Evolutionary conservation across 148 eudicot genomes (phyloP).

Genomic region (Rhododendron henanense): DNA sequence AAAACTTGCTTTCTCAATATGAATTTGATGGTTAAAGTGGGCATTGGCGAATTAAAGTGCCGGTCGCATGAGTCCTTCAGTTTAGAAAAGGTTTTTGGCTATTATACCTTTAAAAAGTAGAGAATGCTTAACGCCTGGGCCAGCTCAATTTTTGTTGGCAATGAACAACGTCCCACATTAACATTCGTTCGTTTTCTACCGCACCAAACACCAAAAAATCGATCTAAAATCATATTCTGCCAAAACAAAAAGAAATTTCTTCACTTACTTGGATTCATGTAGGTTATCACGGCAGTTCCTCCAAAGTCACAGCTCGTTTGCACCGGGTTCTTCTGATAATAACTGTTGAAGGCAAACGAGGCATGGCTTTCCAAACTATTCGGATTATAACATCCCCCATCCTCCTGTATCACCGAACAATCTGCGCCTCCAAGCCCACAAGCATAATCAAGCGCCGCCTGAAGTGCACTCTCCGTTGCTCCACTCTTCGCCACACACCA

Average conservation of each 20-base stretch:
- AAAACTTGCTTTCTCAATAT: neutral
- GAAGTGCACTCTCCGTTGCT: constrained; percentile 42
- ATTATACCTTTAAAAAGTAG: neutral
- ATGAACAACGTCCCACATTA: neutral
- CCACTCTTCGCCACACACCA: constrained; percentile 88
- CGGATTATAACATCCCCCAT: constrained; percentile 73
- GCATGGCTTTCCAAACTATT: constrained; percentile 69
- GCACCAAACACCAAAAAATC: neutral
- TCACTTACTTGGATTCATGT: constrained; percentile 78
- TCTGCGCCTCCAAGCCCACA: constrained; percentile 89
- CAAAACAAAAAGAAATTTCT: neutral
- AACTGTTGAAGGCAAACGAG: constrained; percentile 83
- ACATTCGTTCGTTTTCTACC: neutral
- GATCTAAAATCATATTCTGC: neutral
- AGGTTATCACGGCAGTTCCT: constrained; percentile 60
- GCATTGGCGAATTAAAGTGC: neutral
- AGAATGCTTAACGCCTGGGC: neutral
- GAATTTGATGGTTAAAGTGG: neutral
- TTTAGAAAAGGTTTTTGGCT: neutral
- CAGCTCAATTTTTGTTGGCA: neutral
- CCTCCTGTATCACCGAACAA: constrained; percentile 68
- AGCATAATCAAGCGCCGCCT: constrained; percentile 77
- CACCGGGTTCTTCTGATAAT: constrained; percentile 70
- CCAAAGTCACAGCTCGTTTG: constrained; percentile 87
- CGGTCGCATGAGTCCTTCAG: neutral